These are phyloP conservation scores for Dendrostoma leiphaemia DNA, from an alignment of 2,329 filamentous ascomycete species.

Conservation along the genomic window DNA sequence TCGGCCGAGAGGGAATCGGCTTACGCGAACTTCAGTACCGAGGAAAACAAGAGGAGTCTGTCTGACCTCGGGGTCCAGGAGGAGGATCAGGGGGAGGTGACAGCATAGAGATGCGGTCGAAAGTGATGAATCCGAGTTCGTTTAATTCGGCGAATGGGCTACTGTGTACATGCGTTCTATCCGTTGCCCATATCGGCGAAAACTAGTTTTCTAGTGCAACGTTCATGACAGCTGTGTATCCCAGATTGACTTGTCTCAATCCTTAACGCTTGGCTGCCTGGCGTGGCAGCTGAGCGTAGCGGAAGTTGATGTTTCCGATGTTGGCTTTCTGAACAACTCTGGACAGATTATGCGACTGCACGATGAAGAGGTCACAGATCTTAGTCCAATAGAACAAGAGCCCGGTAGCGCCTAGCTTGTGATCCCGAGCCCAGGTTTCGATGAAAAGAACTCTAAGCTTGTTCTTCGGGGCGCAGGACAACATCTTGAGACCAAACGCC, in stretches of 20 bases:
- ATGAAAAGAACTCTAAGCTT: conserved; percentile 78
- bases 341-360: conserved; percentile 73
- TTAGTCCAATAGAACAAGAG: conserved; percentile 63
- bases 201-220: too few relatives aligned
- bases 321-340: conserved; percentile 39
- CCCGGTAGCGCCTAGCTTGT: conserved; percentile 79
- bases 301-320: conserved; percentile 18
- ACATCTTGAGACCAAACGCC: conserved; percentile 47
- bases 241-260: not conserved
- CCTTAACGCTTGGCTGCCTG: not conserved
- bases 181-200: too few relatives aligned
- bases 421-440: conserved; percentile 89
- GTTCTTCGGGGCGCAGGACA: conserved; percentile 42
- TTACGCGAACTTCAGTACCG: conserved; percentile 41
- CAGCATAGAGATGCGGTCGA: not conserved
- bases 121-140: too few relatives aligned
- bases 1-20: conserved; percentile 39
- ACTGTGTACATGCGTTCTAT: too few relatives aligned
- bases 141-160: too few relatives aligned
- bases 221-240: not conserved
- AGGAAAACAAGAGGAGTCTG: conserved; percentile 30
- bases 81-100: conserved; percentile 16
- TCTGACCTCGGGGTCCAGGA: conserved; percentile 11
- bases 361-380: conserved; percentile 75
- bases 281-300: not conserved